Percentiles rank a stretch among this genome's conserved stretches.
Conservation (phyloP, 2,329 filamentous ascomycete genomes). For the Alternaria atra region DNA sequence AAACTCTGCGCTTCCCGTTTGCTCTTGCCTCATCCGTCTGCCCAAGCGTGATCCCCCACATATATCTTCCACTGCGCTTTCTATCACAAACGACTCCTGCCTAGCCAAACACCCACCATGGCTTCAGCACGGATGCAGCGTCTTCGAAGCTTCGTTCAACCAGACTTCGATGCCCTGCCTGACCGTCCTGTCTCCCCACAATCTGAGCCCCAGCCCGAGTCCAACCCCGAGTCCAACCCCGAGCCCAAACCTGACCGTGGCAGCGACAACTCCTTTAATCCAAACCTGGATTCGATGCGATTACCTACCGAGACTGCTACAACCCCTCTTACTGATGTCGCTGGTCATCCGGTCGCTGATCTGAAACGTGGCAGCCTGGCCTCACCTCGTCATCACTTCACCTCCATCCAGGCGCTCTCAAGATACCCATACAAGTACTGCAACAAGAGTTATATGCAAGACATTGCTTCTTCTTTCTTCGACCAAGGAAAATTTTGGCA, state of each 20-base stretch:
- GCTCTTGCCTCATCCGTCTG: conserved; percentile 16
- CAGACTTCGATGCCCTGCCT: conserved; percentile 40
- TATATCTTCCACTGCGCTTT: not conserved
- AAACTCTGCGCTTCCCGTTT: not conserved
- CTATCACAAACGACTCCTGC: not conserved
- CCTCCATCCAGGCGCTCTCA: conserved; percentile 58
- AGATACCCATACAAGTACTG: conserved; percentile 70
- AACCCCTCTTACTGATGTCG: not conserved
- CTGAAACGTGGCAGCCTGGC: conserved; percentile 46
- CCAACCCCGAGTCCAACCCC: not conserved
- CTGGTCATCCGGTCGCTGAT: conserved; percentile 22
- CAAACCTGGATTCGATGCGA: conserved; percentile 25
- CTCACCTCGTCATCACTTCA: conserved; percentile 49
- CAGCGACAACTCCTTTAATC: conserved; percentile 34
- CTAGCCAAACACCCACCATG: conserved; percentile 29
- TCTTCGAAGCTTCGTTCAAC: conserved; percentile 28
- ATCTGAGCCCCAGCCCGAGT: not conserved
- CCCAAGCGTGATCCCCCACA: conserved; percentile 3
- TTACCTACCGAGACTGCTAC: conserved; percentile 6
- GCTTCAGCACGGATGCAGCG: conserved; percentile 34
- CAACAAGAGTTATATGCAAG: conserved; percentile 58
- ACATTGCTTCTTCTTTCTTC: conserved; percentile 65
- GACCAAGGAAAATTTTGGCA: conserved; percentile 65
- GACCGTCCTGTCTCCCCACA: conserved; percentile 17
- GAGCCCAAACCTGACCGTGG: not conserved